Base-by-base conservation (phyloP, 805 yeast genomes). In the Nakazawaea pomicola region DNA sequence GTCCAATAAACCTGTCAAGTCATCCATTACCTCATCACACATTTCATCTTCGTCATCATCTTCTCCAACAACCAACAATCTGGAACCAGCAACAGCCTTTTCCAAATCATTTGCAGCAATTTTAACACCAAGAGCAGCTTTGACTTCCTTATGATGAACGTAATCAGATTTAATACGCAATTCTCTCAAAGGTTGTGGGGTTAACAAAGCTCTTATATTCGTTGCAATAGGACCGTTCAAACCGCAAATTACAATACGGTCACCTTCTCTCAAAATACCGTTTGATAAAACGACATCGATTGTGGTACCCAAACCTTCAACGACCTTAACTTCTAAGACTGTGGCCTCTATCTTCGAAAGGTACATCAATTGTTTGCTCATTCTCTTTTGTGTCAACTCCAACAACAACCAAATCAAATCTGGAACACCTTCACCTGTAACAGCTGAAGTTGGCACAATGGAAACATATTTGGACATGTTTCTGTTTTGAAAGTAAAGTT, bases 391-490 rank as follows among this genome's bases (percentile, higher is more conserved):
- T 12, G 99, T 93, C 56, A 93, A 77, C 66, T 93, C 98, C 55
- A 93, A 75, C 58, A 93, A 72, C 64, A 93, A 76, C 91, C 96
- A 89, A 58, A 93, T 78, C 69, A 93, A 75, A 78, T 93, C 99
- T 38, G 99, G 99, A 54, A 93, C 95, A 85, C 99, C 99, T 69
- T 93, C 99, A 64, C 99, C 99, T 11, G 97, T 90, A 33, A 90
- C 95, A 42, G 99, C 99, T 48, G 98, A 91, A 15, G 99, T 93
- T 54, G 99, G 99, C 33, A 93, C 96, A 55, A 93, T 84, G 28
- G 97, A 89, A 42, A 93, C 99, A 57, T 82, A 88, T 62, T 89
- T 88, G 43, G 97, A 69, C 76, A 91, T 69, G 70, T 91, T 93
- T 65, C 83, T 85, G 76, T 93, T 93, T 65, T 91, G 87, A 85